Evolutionary conservation across 306 rosid genomes (phyloP), one percentile per base, ranked within the genome.

Genomic region (Pyrus communis): DNA sequence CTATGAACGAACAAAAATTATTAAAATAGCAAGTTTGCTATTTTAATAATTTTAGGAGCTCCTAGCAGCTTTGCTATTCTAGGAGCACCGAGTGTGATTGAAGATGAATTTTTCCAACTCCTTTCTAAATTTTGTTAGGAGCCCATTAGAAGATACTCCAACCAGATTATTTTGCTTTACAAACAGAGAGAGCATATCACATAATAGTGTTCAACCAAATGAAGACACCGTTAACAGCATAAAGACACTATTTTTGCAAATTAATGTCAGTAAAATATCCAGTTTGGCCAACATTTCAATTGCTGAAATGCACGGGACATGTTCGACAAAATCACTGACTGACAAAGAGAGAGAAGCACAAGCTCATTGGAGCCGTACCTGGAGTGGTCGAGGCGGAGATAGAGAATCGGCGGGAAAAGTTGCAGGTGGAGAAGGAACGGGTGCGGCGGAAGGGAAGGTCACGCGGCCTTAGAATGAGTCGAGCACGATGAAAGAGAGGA

Each of bases 351-450:
- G 11, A 42, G 69, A 35, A 33, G 17, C 45, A 31, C 14, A 23
- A 64, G 43, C 27, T 27, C 4, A 74, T 30, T 64, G 11, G 23
- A 71, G 12, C 11, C 14, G 35, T 70, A 84, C 95, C 96, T 78
- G 76, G 75, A 65, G 93, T 79, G 49, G 57, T 52, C 60, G 89
- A 87, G 18, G 87, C 72, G 1, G 82, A 31, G 12, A 75, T 84
- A 66, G 86, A 83, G 86, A 85, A 84, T 19, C 88, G 82, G 45
- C 93, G 86, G 75, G 84, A 81, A 71, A 71, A 67, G 76, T 63
- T 27, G 73, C 76, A 62, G 58, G 30, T 38, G 23, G 83, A 77
- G 84, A 80, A 65, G 60, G 74, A 67, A 80, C 71, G 35, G n/a
- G 72, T 65, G 22, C 75, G 82, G 73, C 86, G 88, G 85, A 84